Evolutionary conservation across 148 eudicot genomes (phyloP).

Genomic region (Rhododendron williamsianum): DNA sequence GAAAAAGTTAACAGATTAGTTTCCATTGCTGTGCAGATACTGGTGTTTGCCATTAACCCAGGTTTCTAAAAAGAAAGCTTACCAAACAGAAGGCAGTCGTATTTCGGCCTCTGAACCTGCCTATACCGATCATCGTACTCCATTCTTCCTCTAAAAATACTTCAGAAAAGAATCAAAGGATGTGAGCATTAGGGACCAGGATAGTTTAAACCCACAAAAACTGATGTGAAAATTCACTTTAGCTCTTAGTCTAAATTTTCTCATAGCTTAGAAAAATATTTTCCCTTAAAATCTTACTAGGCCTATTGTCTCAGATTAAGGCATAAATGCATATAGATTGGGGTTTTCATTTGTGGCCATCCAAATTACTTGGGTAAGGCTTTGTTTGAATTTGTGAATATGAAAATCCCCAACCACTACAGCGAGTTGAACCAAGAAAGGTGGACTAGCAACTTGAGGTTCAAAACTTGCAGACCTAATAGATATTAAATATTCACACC

Average conservation of each 20-base stretch:
- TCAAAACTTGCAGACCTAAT: neutral
- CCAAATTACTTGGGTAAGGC: neutral
- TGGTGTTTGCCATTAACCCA: neutral
- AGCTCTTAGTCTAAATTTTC: neutral
- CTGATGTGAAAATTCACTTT: slow-evolving; percentile 10
- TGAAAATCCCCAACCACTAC: neutral
- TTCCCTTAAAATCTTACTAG: neutral
- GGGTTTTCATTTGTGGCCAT: neutral
- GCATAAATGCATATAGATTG: neutral
- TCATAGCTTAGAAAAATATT: neutral
- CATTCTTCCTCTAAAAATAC: slow-evolving; percentile 38
- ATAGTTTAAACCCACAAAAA: slow-evolving; percentile 7
- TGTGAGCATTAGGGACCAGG: slow-evolving; percentile 12
- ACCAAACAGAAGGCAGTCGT: slow-evolving; percentile 85
- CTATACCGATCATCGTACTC: slow-evolving; percentile 41
- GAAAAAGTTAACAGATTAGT: neutral
- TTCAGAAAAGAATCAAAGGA: slow-evolving; percentile 17
- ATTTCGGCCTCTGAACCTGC: slow-evolving; percentile 45
- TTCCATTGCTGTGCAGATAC: neutral
- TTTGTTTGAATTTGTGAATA: neutral
- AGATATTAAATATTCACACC: neutral
- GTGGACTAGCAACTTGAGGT: neutral
- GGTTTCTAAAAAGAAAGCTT: slow-evolving; percentile 6
- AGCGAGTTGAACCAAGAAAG: neutral
- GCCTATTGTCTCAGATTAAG: neutral